phyloP scores from a whole-genome alignment of 306 rosid genomes.

The Quercus ilex region DNA sequence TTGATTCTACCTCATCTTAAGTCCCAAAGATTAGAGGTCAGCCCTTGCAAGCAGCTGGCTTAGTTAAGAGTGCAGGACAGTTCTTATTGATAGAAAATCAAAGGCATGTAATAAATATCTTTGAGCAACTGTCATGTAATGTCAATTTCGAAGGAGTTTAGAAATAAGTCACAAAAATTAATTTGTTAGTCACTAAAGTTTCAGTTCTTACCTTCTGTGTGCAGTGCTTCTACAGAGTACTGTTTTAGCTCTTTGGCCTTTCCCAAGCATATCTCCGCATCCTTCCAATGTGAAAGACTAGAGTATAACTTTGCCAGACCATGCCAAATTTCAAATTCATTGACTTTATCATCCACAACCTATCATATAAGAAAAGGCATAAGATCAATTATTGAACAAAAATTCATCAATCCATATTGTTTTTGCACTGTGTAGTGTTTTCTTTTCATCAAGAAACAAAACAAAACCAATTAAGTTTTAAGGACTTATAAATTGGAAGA shows the following conservation, averaged over 20 bases:
- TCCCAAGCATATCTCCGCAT: slow-evolving; percentile 86
- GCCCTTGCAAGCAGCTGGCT: no score
- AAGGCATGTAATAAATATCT: neutral
- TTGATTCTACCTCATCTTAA: no score
- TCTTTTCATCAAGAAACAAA: neutral
- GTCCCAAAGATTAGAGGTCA: no score
- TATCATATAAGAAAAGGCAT: slow-evolving; percentile 29
- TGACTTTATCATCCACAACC: slow-evolving; percentile 65
- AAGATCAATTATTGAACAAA: slow-evolving; percentile 7
- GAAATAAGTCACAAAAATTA: slow-evolving; percentile 16
- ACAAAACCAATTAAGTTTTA: neutral
- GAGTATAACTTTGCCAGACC: slow-evolving; percentile 87
- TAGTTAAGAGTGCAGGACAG: neutral
- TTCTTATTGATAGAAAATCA: neutral
- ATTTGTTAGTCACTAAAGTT: slow-evolving; percentile 11
- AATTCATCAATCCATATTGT: neutral
- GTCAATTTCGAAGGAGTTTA: neutral
- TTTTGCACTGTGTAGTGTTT: neutral
- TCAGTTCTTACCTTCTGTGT: slow-evolving; percentile 67
- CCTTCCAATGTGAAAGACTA: slow-evolving; percentile 88
- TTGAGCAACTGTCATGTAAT: neutral
- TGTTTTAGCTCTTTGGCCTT: slow-evolving; percentile 72
- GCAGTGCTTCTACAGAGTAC: slow-evolving; percentile 56
- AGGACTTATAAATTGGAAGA: neutral
- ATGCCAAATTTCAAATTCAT: slow-evolving; percentile 89